Evolutionary conservation across 305 asterid genomes (phyloP), one percentile per base, ranked within the genome.

Genomic region (Fraxinus greggii): DNA sequence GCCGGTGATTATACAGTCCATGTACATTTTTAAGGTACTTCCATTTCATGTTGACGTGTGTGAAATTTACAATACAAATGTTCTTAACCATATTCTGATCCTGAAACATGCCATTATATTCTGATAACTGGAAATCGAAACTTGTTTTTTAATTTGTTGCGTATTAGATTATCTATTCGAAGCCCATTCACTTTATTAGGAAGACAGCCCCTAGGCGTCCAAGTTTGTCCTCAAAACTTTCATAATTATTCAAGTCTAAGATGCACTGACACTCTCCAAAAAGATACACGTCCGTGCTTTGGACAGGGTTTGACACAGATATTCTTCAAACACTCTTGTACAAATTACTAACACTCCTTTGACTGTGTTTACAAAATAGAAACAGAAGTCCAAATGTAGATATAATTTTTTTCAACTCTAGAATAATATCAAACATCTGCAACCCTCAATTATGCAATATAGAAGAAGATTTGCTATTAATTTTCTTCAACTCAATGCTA

Each of bases 1-100:
- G 88, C 98, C 98, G 67, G 89, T 81, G 67, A 83, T 89, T 79
- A 89, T 95, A 82, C 99, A 95, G 83, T 92, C 99, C 84, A 95
- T 95, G 99, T 95, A 95, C 92, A 95, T 95, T 81, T 93, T 95
- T 88, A 95, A 95, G 99, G 99, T 95, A 87, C 21, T 9, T 81
- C 5, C 31, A 29, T 75, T 24, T 85, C 61, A 28, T 31, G 75
- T 17, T 69, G 38, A 28, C 29, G 9, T 69, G 15, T 63, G 7
- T 63, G 5, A 17, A 69, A 23, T 69, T 69, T 29, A 69, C 40
- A 23, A 69, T 1, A 17, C 36, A 69, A 13, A 28, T 28, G 36
- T 69, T 69, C 75, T 69, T 29, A 10, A 28, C 38, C 28, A 7
- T 28, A 69, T 28, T 13, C 75, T 69, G 75, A 69, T 28, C 75